Evolutionary conservation across 305 asterid species (phyloP), one percentile per base, ranked within the genome.

Genomic region (Fraxinus albicans): DNA sequence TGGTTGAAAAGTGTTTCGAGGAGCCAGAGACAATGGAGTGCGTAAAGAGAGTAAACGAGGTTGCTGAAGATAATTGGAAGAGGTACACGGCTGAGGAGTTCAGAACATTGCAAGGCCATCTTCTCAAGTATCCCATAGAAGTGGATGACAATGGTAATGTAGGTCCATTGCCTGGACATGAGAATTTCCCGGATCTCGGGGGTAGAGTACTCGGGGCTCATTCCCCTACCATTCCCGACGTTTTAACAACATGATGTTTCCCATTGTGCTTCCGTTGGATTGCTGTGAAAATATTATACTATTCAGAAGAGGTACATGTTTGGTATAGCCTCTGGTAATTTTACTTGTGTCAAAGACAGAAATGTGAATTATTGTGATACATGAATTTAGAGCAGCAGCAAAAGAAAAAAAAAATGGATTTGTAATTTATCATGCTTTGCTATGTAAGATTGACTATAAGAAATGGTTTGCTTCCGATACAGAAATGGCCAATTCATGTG

Each of bases 151-250:
- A 92, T 21, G 99, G 99, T 72, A 88, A 88, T 1, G 85, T 94
- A 33, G 90, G 86, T 78, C 94, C 99, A 0, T 80, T 94, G 84
- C 84, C 88, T 0, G 98, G 90, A 42, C 89, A 77, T n/a, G 99
- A 94, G 58, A 88, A 82, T 81, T 94, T 95, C 87, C 99, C 98
- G 0, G 99, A 95, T 78, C 72, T 92, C 8, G 99, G 99, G 35
- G 99, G 98, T 81, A 90, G 88, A 86, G 89, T 95, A 53, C 89
- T 93, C 27, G 99, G 99, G 69, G 69, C 94, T 86, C 91, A 83
- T 85, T 83, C 91, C 79, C 85, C 95, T 8, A 8, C 93, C 83
- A 79, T 95, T 82, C 98, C 99, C 4, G 99, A 95, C 80, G 74
- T 92, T 69, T 78, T 95, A 80, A 94, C 98, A 1, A 95, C 99